phyloP scores from a whole-genome alignment of 202 grass and related monocot species.

The Carex sylvatica region DNA sequence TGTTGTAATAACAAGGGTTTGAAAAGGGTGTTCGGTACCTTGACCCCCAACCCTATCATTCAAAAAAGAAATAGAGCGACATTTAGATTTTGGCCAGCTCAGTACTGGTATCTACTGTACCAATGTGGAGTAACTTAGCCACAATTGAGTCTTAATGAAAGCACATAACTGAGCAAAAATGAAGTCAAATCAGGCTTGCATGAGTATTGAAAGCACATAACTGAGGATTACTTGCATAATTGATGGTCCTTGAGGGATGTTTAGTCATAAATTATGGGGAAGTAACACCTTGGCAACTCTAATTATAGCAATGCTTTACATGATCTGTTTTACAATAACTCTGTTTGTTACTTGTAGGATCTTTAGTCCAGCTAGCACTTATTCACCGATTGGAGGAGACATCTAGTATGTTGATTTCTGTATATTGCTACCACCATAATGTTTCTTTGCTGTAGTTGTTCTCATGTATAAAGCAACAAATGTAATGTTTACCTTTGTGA shows the following conservation, averaged over 20 bases:
- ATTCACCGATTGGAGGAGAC: conserved; percentile 38
- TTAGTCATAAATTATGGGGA: background rate
- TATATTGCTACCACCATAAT: background rate
- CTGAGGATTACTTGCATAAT: background rate
- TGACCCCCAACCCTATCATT: no score
- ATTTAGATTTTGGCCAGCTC: background rate
- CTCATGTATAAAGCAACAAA: background rate
- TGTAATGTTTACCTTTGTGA: background rate
- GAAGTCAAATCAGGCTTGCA: background rate
- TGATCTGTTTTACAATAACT: background rate
- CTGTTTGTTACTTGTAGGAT: conserved; percentile 33
- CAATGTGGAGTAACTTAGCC: background rate
- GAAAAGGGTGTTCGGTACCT: no score
- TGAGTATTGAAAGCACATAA: background rate
- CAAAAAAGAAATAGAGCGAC: background rate
- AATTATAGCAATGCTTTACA: background rate
- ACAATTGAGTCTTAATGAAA: background rate
- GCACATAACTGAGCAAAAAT: background rate
- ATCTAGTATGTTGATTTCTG: conserved; percentile 29
- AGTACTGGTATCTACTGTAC: background rate
- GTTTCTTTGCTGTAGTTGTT: background rate
- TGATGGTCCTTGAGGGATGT: background rate
- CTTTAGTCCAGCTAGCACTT: conserved; percentile 44
- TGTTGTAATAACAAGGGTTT: no score
- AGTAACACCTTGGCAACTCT: background rate